These are phyloP conservation scores for Paraglomus occultum DNA, from an alignment of 192 early-diverging fungal genomes.

Conservation along the genomic window DNA sequence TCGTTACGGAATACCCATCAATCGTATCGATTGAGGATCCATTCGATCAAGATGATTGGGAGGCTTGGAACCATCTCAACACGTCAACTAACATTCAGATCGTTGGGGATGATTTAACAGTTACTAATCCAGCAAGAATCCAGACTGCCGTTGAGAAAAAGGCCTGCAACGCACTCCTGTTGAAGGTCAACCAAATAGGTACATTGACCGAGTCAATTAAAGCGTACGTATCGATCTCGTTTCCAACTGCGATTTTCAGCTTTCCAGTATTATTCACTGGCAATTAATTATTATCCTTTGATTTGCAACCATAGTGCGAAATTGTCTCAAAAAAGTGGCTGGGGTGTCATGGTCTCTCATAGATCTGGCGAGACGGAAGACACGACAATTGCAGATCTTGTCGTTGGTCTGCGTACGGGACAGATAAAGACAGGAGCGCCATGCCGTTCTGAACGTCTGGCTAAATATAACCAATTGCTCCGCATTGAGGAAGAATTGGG, in stretches of 20 bases:
- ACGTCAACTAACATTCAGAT: slow-evolving; percentile 70
- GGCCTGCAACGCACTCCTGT: slow-evolving; percentile 89
- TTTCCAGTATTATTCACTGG: neutral
- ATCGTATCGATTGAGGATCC: slow-evolving; percentile 98
- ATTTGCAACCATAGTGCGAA: slow-evolving; percentile 39
- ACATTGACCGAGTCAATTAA: slow-evolving; percentile 92
- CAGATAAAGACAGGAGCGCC: slow-evolving; percentile 99
- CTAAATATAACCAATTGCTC: slow-evolving; percentile 99
- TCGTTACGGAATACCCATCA: slow-evolving; percentile 74
- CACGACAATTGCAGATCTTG: slow-evolving; percentile 91
- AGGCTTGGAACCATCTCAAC: slow-evolving; percentile 82
- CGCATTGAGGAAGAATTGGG: slow-evolving; percentile 98
- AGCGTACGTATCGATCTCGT: slow-evolving; percentile 27
- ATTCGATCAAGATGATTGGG: slow-evolving; percentile 99
- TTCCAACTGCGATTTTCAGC: neutral
- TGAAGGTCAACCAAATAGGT: slow-evolving; percentile 99
- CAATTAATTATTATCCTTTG: slow-evolving; percentile 12
- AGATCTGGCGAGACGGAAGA: slow-evolving; percentile 99
- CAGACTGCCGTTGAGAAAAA: slow-evolving; percentile 88
- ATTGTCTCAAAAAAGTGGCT: slow-evolving; percentile 79
- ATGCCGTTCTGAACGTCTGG: slow-evolving; percentile 93
- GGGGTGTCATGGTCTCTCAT: slow-evolving; percentile 99
- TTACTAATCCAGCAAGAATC: slow-evolving; percentile 97
- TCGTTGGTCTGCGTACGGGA: slow-evolving; percentile 90
- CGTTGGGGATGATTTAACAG: slow-evolving; percentile 97